Conservation (phyloP, 2,329 filamentous ascomycete species). For the Cephalotrichum gorgonifer region DNA sequence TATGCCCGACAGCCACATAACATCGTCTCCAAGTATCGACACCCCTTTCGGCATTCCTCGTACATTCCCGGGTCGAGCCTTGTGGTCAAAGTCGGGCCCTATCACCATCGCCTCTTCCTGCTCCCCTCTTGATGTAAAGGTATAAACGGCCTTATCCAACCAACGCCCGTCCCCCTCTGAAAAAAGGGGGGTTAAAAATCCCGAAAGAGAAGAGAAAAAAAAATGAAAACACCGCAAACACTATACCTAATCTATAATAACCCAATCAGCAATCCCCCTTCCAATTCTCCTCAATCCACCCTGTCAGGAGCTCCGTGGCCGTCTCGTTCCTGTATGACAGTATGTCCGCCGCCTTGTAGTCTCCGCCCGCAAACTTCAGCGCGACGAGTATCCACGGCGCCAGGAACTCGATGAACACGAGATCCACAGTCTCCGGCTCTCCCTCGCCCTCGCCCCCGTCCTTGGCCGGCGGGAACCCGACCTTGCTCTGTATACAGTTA, state of each 20-base stretch:
- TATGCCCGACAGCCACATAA: too few species aligned
- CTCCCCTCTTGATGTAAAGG: too few species aligned
- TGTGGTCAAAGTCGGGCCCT: too few species aligned
- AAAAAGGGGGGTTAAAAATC: too few species aligned
- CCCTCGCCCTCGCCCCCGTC: slow-evolving; percentile 18
- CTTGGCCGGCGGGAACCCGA: slow-evolving; percentile 47
- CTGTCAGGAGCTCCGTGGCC: slow-evolving; percentile 43
- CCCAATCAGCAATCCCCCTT: slow-evolving; percentile 28
- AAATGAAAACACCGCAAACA: too few species aligned
- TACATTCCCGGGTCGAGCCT: too few species aligned
- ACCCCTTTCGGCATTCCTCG: too few species aligned
- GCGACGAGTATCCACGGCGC: slow-evolving; percentile 71
- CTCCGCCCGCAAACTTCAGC: slow-evolving; percentile 48
- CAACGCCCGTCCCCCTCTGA: too few species aligned
- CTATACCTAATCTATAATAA: not conserved
- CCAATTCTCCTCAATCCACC: slow-evolving; percentile 53
- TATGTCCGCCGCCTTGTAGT: slow-evolving; percentile 37
- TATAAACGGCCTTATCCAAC: too few species aligned
- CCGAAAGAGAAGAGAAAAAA: too few species aligned
- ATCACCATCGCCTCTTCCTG: too few species aligned
- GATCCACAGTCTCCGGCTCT: slow-evolving; percentile 64
- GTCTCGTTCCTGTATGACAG: slow-evolving; percentile 40
- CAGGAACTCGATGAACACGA: slow-evolving; percentile 89
- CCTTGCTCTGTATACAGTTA: slow-evolving; percentile 67
- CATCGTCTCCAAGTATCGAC: too few species aligned